phyloP scores from a whole-genome alignment of 2,329 filamentous ascomycete genomes.

The Cladosporium cucumerinum region DNA sequence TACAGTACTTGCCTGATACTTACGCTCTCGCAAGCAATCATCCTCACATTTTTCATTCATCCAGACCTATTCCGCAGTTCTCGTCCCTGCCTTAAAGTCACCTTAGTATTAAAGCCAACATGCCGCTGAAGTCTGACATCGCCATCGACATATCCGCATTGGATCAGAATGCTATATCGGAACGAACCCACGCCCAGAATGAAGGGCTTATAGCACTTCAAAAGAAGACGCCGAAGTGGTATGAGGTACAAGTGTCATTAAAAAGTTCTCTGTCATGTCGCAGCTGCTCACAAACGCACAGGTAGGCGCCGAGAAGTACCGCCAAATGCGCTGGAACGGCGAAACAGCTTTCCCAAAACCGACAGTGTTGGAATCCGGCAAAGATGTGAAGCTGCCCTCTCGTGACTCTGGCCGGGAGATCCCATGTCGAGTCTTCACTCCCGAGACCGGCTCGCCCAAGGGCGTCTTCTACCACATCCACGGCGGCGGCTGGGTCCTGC shows the following conservation, averaged over 20 bases:
- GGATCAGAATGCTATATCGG: slow-evolving; percentile 37
- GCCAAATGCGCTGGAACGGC: slow-evolving; percentile 53
- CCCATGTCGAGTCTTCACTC: slow-evolving; percentile 51
- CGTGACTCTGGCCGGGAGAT: slow-evolving; percentile 51
- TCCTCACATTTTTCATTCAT: not conserved
- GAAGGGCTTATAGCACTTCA: slow-evolving; percentile 43
- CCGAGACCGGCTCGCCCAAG: slow-evolving; percentile 43
- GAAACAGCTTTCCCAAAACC: slow-evolving; percentile 52
- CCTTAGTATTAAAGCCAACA: slow-evolving; percentile 21
- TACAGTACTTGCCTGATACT: not conserved
- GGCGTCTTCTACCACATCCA: slow-evolving; percentile 55
- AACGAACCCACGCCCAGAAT: slow-evolving; percentile 46
- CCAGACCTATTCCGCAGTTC: not conserved
- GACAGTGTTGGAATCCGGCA: slow-evolving; percentile 44
- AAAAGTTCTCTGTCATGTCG: not conserved
- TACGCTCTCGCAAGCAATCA: not conserved
- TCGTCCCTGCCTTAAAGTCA: not conserved
- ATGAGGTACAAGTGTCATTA: slow-evolving; percentile 41
- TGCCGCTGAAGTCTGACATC: slow-evolving; percentile 40
- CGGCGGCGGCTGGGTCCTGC: slow-evolving; percentile 48
- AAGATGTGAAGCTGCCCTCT: slow-evolving; percentile 51
- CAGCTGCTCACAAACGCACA: slow-evolving; percentile 23
- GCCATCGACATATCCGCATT: slow-evolving; percentile 44
- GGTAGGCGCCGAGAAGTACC: slow-evolving; percentile 53
- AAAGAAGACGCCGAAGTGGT: slow-evolving; percentile 49